Evolutionary conservation across 768 basidiomycete species (phyloP).

Genomic region (Cystobasidiopsis lactophilus): DNA sequence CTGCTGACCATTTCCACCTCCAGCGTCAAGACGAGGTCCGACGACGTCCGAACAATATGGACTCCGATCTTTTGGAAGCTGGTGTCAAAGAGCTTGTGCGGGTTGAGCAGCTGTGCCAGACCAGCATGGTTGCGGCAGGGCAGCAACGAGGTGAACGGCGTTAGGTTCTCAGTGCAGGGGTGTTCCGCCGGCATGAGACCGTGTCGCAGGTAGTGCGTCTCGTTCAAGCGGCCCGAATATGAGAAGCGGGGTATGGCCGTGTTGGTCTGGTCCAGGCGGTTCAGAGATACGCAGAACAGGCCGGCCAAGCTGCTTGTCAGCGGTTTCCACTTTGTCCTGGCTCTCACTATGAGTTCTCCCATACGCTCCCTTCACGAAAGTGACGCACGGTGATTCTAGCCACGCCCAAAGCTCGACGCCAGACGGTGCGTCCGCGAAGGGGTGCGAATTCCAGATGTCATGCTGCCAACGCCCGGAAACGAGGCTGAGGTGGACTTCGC

Average conservation of each 20-base stretch:
- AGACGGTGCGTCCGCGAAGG: conserved; percentile 49
- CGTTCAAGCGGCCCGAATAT: conserved; percentile 39
- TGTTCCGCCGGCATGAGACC: conserved; percentile 58
- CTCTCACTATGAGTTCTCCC: background rate
- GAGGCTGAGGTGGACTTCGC: conserved; percentile 68
- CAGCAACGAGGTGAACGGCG: conserved; percentile 80
- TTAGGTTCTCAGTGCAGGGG: conserved; percentile 94
- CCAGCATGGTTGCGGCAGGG: conserved; percentile 82
- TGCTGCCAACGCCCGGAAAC: conserved; percentile 88
- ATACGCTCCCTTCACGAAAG: background rate
- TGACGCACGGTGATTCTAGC: background rate
- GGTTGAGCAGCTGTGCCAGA: conserved; percentile 57
- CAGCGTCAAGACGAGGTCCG: conserved; percentile 35
- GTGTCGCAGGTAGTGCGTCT: conserved; percentile 39
- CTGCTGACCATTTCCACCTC: conserved; percentile 58
- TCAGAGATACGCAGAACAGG: conserved; percentile 80
- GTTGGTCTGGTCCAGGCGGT: conserved; percentile 42
- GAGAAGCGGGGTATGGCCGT: conserved; percentile 44
- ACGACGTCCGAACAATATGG: conserved; percentile 31
- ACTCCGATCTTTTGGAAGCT: conserved; percentile 78
- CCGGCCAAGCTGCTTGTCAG: conserved; percentile 77
- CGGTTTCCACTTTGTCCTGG: conserved; percentile 52
- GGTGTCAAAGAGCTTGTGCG: conserved; percentile 65
- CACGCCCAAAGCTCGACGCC: conserved; percentile 31
- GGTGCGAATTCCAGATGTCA: conserved; percentile 57